phyloP scores from a whole-genome alignment of 495 filamentous ascomycete species.

The Daldinia bambusicola region DNA sequence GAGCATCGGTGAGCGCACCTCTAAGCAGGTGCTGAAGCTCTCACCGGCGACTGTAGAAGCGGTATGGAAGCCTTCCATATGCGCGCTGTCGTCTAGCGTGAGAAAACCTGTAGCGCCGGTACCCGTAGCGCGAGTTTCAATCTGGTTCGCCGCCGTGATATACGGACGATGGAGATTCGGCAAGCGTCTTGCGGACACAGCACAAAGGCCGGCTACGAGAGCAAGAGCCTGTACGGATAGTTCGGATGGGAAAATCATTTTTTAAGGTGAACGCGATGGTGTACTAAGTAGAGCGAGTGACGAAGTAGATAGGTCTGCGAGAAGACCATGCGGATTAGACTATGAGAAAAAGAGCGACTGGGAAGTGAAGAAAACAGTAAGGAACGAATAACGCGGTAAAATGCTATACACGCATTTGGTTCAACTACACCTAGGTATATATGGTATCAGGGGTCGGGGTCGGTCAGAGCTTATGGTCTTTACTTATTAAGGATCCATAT shows the following conservation, averaged over 20 bases:
- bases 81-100: conserved; percentile 2
- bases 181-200: conserved; percentile 7
- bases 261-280: too few species aligned
- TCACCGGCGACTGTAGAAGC: not conserved
- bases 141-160: not conserved
- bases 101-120: conserved; percentile 15
- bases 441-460: too few species aligned
- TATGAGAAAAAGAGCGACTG: not conserved
- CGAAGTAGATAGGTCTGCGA: not conserved
- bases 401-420: not conserved
- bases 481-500: not conserved
- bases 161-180: conserved; percentile 15
- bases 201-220: conserved; percentile 3
- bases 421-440: too few species aligned
- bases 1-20: not conserved
- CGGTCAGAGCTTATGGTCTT: not conserved
- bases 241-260: not conserved
- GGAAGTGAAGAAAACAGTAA: not conserved
- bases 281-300: too few species aligned
- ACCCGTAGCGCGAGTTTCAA: conserved; percentile 7
- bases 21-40: not conserved
- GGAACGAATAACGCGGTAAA: not conserved
- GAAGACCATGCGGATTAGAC: not conserved
- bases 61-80: not conserved
- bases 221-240: not conserved